Conservation (phyloP, 768 basidiomycete genomes). For the Lyophyllum semitale region DNA sequence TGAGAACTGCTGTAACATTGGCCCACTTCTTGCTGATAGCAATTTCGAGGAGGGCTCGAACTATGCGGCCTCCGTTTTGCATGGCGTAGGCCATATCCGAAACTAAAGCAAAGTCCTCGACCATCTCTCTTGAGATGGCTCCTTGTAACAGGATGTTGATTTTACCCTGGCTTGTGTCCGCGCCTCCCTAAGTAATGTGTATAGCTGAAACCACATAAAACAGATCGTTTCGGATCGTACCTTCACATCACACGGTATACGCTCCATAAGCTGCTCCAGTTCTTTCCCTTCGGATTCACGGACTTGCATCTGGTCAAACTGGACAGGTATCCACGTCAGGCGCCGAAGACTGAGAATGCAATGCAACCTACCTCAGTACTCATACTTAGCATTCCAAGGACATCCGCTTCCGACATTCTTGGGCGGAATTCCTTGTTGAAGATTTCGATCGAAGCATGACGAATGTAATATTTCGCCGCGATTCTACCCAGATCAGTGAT, state of each 20-base stretch:
- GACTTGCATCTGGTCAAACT: constrained; percentile 96
- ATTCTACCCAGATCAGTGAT: constrained; percentile 94
- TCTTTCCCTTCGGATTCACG: constrained; percentile 89
- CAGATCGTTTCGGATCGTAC: constrained; percentile 34
- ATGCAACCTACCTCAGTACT: constrained; percentile 77
- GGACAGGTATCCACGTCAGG: constrained; percentile 1
- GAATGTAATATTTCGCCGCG: constrained; percentile 95
- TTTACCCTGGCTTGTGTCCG: constrained; percentile 65
- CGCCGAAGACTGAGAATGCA: constrained; percentile 10
- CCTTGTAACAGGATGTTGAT: constrained; percentile 95
- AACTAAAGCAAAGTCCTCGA: constrained; percentile 95
- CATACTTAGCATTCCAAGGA: constrained; percentile 81
- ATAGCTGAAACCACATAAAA: background rate
- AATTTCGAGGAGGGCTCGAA: constrained; percentile 93
- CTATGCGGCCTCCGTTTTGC: constrained; percentile 93
- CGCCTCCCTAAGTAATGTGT: constrained; percentile 50
- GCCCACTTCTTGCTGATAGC: constrained; percentile 94
- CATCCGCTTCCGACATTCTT: constrained; percentile 91
- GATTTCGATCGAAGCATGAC: constrained; percentile 79
- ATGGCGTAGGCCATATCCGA: constrained; percentile 94
- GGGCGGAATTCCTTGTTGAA: constrained; percentile 80
- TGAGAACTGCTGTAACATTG: constrained; percentile 71
- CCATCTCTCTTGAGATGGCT: constrained; percentile 75
- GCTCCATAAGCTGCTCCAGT: constrained; percentile 66
- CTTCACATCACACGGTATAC: constrained; percentile 79